Conservation (phyloP, 345 rosid genomes). For the Murraya koenigii region DNA sequence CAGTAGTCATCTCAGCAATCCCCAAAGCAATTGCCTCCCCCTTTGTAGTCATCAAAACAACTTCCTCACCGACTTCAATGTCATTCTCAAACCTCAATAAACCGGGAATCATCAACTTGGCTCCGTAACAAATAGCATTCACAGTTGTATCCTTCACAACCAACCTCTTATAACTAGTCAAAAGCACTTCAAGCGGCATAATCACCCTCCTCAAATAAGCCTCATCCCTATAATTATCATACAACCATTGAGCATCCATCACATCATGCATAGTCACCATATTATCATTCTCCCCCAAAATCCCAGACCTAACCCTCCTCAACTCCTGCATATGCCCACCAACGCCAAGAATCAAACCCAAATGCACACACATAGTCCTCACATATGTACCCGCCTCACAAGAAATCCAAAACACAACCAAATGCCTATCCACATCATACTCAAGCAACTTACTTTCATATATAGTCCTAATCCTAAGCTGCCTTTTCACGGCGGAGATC, state of each 20-base stretch:
- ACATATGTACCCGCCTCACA: conserved; percentile 97
- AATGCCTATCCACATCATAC: conserved; percentile 74
- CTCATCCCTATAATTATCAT: conserved; percentile 68
- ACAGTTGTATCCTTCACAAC: conserved; percentile 94
- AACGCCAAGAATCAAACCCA: conserved; percentile 89
- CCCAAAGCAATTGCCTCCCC: conserved; percentile 95
- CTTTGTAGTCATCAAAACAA: conserved; percentile 91
- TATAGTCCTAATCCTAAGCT: conserved; percentile 90
- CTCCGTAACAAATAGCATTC: conserved; percentile 95
- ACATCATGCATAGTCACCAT: conserved; percentile 99
- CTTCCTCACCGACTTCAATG: conserved; percentile 80
- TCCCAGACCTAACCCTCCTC: conserved; percentile 94
- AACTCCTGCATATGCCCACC: conserved; percentile 97
- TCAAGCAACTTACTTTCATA: conserved; percentile 88
- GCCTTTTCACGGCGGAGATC: conserved; percentile 93
- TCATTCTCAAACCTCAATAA: conserved; percentile 89
- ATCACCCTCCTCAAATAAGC: conserved; percentile 76
- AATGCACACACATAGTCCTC: conserved; percentile 91
- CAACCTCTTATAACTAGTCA: conserved; percentile 91
- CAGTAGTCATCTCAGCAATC: conserved; percentile 96
- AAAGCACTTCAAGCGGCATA: conserved; percentile 85
- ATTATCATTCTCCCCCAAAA: conserved; percentile 84
- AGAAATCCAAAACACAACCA: conserved; percentile 93
- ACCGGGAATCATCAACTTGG: conserved; percentile 90
- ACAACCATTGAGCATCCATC: conserved; percentile 93